These are phyloP conservation scores for Trichosporon sp. DNA, from an alignment of 1,284 basidiomycete genomes.

Conservation along the genomic window DNA sequence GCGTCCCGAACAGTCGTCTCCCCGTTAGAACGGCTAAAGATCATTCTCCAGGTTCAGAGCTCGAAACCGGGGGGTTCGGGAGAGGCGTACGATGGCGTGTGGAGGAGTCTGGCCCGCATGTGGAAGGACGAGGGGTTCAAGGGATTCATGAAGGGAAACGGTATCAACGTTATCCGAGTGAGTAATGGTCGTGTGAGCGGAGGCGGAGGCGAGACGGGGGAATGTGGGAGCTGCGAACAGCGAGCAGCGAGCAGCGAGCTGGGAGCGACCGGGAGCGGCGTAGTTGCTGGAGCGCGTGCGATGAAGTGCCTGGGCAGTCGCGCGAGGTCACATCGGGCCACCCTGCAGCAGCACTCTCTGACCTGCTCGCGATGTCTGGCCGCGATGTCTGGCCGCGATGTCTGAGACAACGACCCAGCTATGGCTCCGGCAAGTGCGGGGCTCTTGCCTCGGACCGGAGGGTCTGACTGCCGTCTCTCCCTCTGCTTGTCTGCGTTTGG, in stretches of 20 bases:
- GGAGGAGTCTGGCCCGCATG: conserved; percentile 76
- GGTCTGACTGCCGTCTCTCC: not conserved
- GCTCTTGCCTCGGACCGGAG: not conserved
- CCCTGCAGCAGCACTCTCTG: too few species aligned
- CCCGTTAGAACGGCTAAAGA: conserved; percentile 88
- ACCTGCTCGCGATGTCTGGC: too few species aligned
- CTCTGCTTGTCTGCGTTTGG: not conserved
- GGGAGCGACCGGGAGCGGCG: too few species aligned
- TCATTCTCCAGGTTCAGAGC: conserved; percentile 87
- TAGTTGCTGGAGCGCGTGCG: too few species aligned
- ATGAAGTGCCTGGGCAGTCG: too few species aligned
- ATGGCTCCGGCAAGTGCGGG: too few species aligned
- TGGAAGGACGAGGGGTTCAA: conserved; percentile 89
- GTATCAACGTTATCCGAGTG: conserved; percentile 83
- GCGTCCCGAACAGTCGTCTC: conserved; percentile 86
- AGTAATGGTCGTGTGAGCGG: conserved; percentile 28
- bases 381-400: not conserved
- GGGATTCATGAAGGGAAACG: conserved; percentile 82
- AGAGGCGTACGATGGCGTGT: conserved; percentile 78
- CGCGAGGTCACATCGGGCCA: too few species aligned
- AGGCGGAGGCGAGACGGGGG: too few species aligned
- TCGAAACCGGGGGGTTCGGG: conserved; percentile 51
- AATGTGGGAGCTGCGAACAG: not conserved
- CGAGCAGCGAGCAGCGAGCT: too few species aligned
- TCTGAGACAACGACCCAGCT: not conserved